Base-by-base conservation (phyloP, 495 filamentous ascomycete genomes). In the Neurospora discreta region DNA sequence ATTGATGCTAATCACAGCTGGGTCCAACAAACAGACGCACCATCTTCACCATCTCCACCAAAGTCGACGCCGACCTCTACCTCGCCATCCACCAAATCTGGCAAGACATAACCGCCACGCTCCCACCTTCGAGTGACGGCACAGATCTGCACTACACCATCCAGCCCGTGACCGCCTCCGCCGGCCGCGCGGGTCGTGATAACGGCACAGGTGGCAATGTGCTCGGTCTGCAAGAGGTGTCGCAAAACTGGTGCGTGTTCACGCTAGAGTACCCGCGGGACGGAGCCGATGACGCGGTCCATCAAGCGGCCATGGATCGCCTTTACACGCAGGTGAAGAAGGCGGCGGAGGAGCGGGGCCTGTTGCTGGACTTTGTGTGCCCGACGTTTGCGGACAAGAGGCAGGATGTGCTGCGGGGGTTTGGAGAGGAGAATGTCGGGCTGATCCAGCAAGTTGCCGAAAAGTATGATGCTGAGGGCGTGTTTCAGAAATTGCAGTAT, bases 161-260 rank as follows among this genome's bases (percentile, higher is more conserved):
- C 0, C 83, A 84, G 3, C 75, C 87, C 89, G 71, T 84, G 81
- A 4, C 78, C 88, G 39, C 83, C 82, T 3, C 78, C 68, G 26
- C 69, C 77, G 7, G 81, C 82, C 38, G 81, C 81, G 11, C 71
- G 80, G 10, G 78, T 82, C 36, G 84, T 83, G 72, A 72, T 74
- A 18, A 81, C 79, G 16, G 77, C 77, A 33, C 23, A 9, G 87
- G 87, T 5, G 87, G 85, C 0, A 89, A 89, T 73, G 80, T 85
- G 6, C 76, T 90, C 18, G 88, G 88, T 4, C 73, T 89, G 0
- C 78, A 83, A 6, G 73, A 76, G 0, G 78, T 82, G 0, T 72
- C 78, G 6, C 80, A 79, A 2, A 71, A 81, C 73, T 74, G 72
- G 7, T 60, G 78, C 4, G 68, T 80, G 5, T 76, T 73, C 23